These are phyloP conservation scores for Rutidosis leptorrhynchoides DNA, from an alignment of 129 eudicot species.

Conservation along the genomic window DNA sequence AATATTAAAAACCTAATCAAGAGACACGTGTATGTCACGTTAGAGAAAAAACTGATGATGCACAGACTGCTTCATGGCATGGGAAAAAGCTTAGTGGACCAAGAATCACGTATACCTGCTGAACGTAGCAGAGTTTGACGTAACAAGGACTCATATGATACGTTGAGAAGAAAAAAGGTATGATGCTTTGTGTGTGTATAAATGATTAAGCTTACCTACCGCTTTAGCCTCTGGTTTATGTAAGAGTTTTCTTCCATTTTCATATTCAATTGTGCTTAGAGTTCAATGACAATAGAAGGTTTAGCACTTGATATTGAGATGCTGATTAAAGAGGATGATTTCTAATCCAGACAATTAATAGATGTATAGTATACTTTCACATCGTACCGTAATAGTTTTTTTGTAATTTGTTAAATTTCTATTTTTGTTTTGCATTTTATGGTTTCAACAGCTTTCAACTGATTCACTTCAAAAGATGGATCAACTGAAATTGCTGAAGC, in stretches of 20 bases:
- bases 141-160: slow-evolving; percentile 18
- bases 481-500: slow-evolving; percentile 29
- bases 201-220: not conserved
- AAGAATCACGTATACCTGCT: slow-evolving; percentile 17
- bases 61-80: slow-evolving; percentile 27
- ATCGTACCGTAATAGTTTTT: too few relatives aligned
- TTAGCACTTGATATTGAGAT: slow-evolving; percentile 21
- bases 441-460: not conserved
- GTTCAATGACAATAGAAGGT: slow-evolving; percentile 25
- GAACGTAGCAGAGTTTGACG: slow-evolving; percentile 34
- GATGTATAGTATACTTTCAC: too few relatives aligned
- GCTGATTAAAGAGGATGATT: slow-evolving; percentile 4
- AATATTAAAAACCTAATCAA: slow-evolving; percentile 7
- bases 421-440: not conserved
- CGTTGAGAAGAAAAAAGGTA: slow-evolving; percentile 16
- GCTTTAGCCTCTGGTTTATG: not conserved
- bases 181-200: not conserved
- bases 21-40: slow-evolving; percentile 17
- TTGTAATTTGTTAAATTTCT: too few relatives aligned
- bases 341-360: not conserved
- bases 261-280: not conserved
- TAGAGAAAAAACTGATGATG: slow-evolving; percentile 30
- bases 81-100: slow-evolving; percentile 28
- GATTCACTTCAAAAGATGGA: slow-evolving; percentile 30
- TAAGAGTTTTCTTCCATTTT: not conserved